A percentile compares a stretch with the other conserved stretches of the same genome.
phyloP scores from a whole-genome alignment of 2,329 filamentous ascomycete species.

The Phaeosphaeriaceae sp. region DNA sequence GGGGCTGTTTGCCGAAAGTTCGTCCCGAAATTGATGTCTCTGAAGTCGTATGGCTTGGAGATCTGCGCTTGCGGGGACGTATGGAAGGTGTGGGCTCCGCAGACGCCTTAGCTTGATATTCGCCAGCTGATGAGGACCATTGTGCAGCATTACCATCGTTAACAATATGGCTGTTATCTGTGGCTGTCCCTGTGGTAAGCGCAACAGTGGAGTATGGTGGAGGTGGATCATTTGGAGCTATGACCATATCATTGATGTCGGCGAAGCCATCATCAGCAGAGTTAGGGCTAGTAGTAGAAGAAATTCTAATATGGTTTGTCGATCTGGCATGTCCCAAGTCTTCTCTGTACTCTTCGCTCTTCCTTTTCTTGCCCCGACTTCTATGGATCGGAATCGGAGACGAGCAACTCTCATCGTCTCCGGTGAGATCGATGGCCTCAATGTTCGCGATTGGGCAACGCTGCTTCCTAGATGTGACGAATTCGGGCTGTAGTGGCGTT shows the following conservation, averaged over 20 bases:
- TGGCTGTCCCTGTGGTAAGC: constrained; percentile 3
- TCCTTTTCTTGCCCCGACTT: constrained; percentile 50
- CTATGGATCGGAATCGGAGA: constrained; percentile 24
- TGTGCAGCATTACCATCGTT: too few relatives aligned
- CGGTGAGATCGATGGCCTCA: constrained; percentile 48
- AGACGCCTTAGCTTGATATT: constrained; percentile 8
- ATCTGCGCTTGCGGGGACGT: constrained; percentile 38
- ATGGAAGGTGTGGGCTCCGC: constrained; percentile 9
- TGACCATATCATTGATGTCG: constrained; percentile 47
- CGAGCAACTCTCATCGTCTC: constrained; percentile 24
- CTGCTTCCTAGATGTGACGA: constrained; percentile 8
- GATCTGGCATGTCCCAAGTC: constrained; percentile 28
- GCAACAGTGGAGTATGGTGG: constrained; percentile 55
- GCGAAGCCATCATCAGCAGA: constrained; percentile 39
- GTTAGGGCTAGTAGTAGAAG: constrained; percentile 20
- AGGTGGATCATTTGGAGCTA: constrained; percentile 35
- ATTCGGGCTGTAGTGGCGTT: constrained; percentile 9
- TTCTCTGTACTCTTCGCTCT: constrained; percentile 53
- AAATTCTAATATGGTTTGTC: constrained; percentile 17
- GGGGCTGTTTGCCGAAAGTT: constrained; percentile 36
- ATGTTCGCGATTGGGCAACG: constrained; percentile 25
- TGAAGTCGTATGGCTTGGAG: constrained; percentile 36
- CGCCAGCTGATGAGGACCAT: constrained; percentile 16
- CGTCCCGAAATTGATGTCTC: constrained; percentile 32
- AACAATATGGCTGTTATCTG: constrained; percentile 8